Conservation (phyloP, 306 rosid species). For the Fagus crenata region DNA sequence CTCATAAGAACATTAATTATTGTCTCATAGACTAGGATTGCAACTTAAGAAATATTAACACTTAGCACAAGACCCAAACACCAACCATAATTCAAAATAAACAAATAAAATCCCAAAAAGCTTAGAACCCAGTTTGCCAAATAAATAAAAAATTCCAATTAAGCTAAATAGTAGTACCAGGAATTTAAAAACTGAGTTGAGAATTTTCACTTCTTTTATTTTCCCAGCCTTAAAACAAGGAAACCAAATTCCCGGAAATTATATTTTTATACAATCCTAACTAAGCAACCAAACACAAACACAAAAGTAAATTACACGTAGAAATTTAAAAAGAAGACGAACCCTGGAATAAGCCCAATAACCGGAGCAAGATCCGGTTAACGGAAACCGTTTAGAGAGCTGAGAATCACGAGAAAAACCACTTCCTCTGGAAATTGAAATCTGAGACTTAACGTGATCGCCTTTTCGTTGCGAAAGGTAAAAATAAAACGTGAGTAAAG, state of each 20-base stretch:
- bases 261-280: not conserved
- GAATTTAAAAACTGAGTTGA: conserved; percentile 19
- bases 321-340: conserved; percentile 12
- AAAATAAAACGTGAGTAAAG: conserved; percentile 7
- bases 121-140: not conserved
- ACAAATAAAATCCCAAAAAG: not conserved
- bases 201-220: not conserved
- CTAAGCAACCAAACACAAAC: conserved; percentile 18
- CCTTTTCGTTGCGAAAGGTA: conserved; percentile 11
- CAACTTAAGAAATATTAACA: not conserved
- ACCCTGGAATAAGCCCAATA: conserved; percentile 38
- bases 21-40: not conserved
- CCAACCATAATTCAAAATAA: not conserved
- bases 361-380: conserved; percentile 57
- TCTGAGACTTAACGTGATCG: conserved; percentile 24
- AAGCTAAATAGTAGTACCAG: not conserved
- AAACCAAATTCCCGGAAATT: conserved; percentile 3
- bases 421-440: conserved; percentile 14
- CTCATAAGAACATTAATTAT: not conserved
- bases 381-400: conserved; percentile 8
- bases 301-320: not conserved
- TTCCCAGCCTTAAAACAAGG: not conserved
- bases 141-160: too few relatives aligned
- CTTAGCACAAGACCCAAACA: not conserved
- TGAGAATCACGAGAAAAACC: conserved; percentile 37